These are phyloP conservation scores for Debaryomyces hansenii DNA, from an alignment of 805 yeast species.

Conservation along the genomic window DNA sequence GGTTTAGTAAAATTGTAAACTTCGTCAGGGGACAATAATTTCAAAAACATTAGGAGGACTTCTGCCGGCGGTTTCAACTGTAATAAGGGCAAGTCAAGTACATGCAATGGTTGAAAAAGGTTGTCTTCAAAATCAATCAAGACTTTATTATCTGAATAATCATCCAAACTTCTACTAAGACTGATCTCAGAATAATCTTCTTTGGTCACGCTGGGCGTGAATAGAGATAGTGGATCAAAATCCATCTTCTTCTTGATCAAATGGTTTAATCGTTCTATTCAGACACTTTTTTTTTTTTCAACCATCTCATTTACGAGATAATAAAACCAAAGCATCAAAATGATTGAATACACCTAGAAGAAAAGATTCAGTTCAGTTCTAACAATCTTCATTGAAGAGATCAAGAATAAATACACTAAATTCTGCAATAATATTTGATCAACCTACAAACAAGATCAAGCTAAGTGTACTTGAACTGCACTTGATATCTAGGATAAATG, in stretches of 20 bases:
- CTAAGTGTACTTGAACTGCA: no score
- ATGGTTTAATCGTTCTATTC: background rate
- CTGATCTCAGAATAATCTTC: background rate
- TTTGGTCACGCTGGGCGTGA: constrained; percentile 24
- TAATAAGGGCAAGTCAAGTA: constrained; percentile 61
- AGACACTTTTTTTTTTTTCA: background rate
- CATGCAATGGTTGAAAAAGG: constrained; percentile 41
- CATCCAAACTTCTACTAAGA: background rate
- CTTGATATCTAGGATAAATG: no score
- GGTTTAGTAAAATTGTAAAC: constrained; percentile 50
- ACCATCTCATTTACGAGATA: background rate
- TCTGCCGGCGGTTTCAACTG: constrained; percentile 45
- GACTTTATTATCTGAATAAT: background rate
- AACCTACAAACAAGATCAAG: no score
- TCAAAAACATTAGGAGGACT: constrained; percentile 46
- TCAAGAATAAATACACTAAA: no score
- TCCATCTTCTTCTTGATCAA: constrained; percentile 21
- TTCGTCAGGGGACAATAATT: constrained; percentile 48
- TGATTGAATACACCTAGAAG: background rate
- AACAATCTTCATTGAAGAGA: no score
- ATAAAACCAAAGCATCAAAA: background rate
- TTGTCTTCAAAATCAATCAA: constrained; percentile 13
- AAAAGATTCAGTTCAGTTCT: background rate
- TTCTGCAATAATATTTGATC: no score
- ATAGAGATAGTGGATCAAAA: constrained; percentile 43